These are phyloP conservation scores for Alternaria infectoria DNA, from an alignment of 2,329 filamentous ascomycete genomes.

Conservation along the genomic window DNA sequence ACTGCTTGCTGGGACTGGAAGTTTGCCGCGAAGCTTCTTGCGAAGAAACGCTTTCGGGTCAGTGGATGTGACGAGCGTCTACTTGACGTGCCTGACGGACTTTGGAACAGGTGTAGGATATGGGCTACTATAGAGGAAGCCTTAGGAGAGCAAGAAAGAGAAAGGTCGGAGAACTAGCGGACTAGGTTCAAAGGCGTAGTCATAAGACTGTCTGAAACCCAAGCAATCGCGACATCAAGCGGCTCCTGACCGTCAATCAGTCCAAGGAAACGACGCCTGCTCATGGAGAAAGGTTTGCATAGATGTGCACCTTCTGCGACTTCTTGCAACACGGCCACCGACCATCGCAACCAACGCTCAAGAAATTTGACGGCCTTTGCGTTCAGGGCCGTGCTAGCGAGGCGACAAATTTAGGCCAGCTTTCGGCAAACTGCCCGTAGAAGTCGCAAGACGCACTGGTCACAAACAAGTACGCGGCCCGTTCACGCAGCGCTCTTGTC, in stretches of 20 bases:
- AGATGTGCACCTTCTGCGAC: background rate
- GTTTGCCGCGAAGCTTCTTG: slow-evolving; percentile 20
- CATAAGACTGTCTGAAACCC: background rate
- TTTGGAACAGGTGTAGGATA: slow-evolving; percentile 37
- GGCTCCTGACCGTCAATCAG: background rate
- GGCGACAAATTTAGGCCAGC: slow-evolving; percentile 29
- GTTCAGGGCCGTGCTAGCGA: slow-evolving; percentile 16
- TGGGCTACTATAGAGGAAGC: slow-evolving; percentile 32
- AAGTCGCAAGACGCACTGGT: slow-evolving; percentile 27
- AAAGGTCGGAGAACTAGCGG: background rate
- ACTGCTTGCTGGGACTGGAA: slow-evolving; percentile 24
- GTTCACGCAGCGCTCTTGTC: slow-evolving; percentile 15
- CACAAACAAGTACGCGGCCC: slow-evolving; percentile 34
- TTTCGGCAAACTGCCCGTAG: slow-evolving; percentile 31
- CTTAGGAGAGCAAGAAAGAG: background rate
- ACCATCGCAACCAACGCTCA: background rate
- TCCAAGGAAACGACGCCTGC: background rate
- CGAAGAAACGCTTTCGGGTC: slow-evolving; percentile 18
- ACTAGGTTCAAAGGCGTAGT: background rate
- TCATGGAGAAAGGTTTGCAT: background rate
- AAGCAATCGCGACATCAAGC: background rate
- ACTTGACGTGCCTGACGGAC: slow-evolving; percentile 20
- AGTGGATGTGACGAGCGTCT: slow-evolving; percentile 14
- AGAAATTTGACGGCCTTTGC: background rate
- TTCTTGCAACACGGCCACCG: background rate